Conservation (phyloP, 352 stramenopile genomes). For the Phytopythium ostracodes region DNA sequence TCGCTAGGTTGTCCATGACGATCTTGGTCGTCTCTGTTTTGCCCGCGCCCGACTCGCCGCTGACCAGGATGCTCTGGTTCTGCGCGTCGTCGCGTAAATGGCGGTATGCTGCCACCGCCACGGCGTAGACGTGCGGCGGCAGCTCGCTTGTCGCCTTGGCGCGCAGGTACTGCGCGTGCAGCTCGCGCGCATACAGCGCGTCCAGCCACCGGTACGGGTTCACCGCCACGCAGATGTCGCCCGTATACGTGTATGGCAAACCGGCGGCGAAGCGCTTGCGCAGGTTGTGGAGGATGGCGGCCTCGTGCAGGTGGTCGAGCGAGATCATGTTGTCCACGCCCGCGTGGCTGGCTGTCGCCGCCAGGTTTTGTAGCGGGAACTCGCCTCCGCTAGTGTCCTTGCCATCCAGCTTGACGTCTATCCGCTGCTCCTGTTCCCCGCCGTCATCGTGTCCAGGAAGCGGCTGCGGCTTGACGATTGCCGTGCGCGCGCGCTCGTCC, state of each 20-base stretch:
- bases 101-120: slow-evolving; percentile 62
- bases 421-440: slow-evolving; percentile 14
- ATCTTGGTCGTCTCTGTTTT: slow-evolving; percentile 96
- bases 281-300: slow-evolving; percentile 89
- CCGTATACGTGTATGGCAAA: slow-evolving; percentile 94
- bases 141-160: slow-evolving; percentile 38
- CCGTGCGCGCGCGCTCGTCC: slow-evolving; percentile 35
- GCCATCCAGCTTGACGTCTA: slow-evolving; percentile 31
- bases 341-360: slow-evolving; percentile 13
- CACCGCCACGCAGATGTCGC: slow-evolving; percentile 95
- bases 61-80: slow-evolving; percentile 88
- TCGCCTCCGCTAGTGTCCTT: slow-evolving; percentile 22
- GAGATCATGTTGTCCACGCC: slow-evolving; percentile 78
- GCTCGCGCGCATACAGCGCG: slow-evolving; percentile 67
- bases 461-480: slow-evolving; percentile 27
- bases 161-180: slow-evolving; percentile 63
- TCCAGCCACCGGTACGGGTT: slow-evolving; percentile 94
- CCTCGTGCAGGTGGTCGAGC: slow-evolving; percentile 86
- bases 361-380: slow-evolving; percentile 68
- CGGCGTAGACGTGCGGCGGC: slow-evolving; percentile 68
- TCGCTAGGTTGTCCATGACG: slow-evolving; percentile 82
- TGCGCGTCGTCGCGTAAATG: slow-evolving; percentile 46
- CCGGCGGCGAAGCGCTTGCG: slow-evolving; percentile 68
- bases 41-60: slow-evolving; percentile 84
- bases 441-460: slow-evolving; percentile 21